Evolutionary conservation across 2,329 filamentous ascomycete species (phyloP), one percentile per base, ranked within the genome.

Genomic region (Colletotrichum tabaci): DNA sequence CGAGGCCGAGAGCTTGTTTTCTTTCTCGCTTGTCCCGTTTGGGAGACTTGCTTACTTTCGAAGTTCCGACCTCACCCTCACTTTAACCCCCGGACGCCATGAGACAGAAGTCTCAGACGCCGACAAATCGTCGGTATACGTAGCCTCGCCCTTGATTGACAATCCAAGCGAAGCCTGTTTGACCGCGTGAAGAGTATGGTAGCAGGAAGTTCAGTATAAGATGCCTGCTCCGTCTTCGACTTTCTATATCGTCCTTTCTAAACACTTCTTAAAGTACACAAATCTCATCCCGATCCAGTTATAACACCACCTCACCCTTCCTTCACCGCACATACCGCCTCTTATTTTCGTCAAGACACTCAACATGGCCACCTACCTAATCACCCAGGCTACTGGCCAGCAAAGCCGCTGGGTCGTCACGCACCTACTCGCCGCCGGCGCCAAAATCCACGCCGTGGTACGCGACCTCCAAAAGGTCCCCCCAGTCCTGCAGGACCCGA

Each of bases 391-490:
- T 15, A 79, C 80, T 12, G 81, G 81, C 44, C 73, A 77, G 5
- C 81, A 82, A 66, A 75, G 76, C 67, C 77, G 73, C 60, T 77
- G 72, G 70, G 73, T 75, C 44, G 80, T 81, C 71, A 76, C 38
- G 2, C 76, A 82, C 23, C 78, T 83, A 1, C 80, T 83, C 7
- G 67, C 72, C 23, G 76, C 80, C 0, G 80, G 80, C 13, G 77
- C 75, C 50, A 80, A 79, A 23, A 68, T 83, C 61, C 81, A 83
- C 44, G 82, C 79, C 0, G 65, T 83, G 4, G 81, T 83, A 0
- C 81, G 81, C 56, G 74, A 83, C 55, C 77, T 76, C 7, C 58
- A 78, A n/a, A 81, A 80, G 30, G 60, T 78, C 4, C 78, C 79
- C 0, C 8, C 68, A 1, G 46, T 76, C 63, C 72, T 83, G 16